phyloP scores from a whole-genome alignment of 202 grass and related monocot genomes.

The Panicum hallii region DNA sequence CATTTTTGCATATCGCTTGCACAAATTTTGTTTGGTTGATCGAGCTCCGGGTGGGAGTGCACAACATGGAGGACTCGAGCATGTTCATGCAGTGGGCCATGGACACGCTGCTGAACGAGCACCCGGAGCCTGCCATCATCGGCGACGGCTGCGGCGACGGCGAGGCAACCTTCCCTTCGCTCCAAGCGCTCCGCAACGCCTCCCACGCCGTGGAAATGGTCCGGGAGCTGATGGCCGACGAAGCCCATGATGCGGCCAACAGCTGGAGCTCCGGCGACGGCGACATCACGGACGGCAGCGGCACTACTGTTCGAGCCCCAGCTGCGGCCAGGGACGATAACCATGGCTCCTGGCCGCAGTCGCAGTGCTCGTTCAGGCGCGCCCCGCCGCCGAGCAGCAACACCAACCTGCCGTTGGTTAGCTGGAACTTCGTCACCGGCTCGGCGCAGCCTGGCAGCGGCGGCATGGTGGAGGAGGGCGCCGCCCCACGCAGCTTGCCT shows the following conservation, averaged over 20 bases:
- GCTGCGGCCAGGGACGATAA: background rate
- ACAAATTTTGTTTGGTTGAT: background rate
- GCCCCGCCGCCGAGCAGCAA: background rate
- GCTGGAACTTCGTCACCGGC: constrained; percentile 58
- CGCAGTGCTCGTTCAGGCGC: background rate
- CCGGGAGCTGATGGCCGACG: constrained; percentile 23
- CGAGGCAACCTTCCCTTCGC: constrained; percentile 42
- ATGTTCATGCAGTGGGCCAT: constrained; percentile 57
- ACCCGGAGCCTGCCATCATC: background rate
- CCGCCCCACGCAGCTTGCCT: background rate
- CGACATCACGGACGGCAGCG: background rate
- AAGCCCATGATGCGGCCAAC: background rate
- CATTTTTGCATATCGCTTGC: background rate
- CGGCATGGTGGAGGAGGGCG: background rate
- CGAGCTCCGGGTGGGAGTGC: background rate
- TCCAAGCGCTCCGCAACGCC: constrained; percentile 41
- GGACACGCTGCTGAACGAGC: constrained; percentile 41
- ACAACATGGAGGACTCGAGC: constrained; percentile 48
- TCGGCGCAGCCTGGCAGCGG: background rate
- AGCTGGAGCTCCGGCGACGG: constrained; percentile 46
- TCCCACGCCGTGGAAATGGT: background rate
- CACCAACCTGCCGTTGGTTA: background rate
- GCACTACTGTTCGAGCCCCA: background rate
- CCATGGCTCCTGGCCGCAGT: background rate
- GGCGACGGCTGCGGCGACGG: background rate